Base-by-base conservation (phyloP, 352 stramenopile genomes). In the Phytopythium boreale region DNA sequence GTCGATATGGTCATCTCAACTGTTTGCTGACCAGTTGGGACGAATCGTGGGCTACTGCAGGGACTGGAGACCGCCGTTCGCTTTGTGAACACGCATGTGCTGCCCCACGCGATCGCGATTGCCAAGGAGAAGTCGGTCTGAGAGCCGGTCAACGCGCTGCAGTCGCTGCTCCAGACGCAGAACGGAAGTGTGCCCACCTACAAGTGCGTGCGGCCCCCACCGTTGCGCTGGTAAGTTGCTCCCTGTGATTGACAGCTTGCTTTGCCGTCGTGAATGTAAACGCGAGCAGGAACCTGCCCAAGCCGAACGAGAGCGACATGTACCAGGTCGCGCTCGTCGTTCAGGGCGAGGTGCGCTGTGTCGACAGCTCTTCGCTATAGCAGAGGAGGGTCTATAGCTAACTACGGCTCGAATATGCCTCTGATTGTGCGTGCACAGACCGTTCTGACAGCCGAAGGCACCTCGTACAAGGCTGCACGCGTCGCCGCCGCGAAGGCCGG, bases 151-250 rank as follows among this genome's bases (percentile, higher is more conserved):
- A 72, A 77, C 4, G 80, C 81, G 58, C 68, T 93, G 10, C 84
- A 93, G 74, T 84, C 69, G 17, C 61, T 91, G 26, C 68, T 95
- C 36, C 87, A 93, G 57, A 70, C 70, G 24, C 77, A 92, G 44
- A 76, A 81, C 56, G 83, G 79, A 50, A 76, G 77, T 9, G 80
- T 89, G 60, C 84, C 84, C 20, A 64, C 74, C 5, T 92, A 91
- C 68, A 86, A 87, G 79, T 91, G 69, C 29, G 72, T n/a, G n/a
- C n/a, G n/a, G n/a, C n/a, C n/a, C n/a, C n/a, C n/a, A n/a, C n/a
- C n/a, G n/a, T n/a, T n/a, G n/a, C n/a, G n/a, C n/a, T n/a, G n/a
- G n/a, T n/a, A 34, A 41, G n/a, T 39, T n/a, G 37, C 14, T 43
- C 15, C 12, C 4, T 57, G 22, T 44, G 24, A 1, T 10, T 59